Evolutionary conservation across 2,329 filamentous ascomycete genomes (phyloP), one percentile per base, ranked within the genome.

Genomic region (Periconia sp.): DNA sequence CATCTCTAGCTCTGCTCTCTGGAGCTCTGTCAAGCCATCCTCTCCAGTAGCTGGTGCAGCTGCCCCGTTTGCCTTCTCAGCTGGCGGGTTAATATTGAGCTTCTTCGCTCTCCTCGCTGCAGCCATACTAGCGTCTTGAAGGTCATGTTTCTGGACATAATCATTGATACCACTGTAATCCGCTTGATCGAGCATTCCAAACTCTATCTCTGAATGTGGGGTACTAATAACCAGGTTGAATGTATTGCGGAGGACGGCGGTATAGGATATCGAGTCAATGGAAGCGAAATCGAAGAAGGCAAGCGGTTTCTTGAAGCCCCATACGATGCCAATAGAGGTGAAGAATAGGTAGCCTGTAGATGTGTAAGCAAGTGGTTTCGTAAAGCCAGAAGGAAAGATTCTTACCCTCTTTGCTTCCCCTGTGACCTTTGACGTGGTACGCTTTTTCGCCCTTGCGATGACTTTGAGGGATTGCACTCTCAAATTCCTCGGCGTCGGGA

Each of bases 261-360:
- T 85, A 68, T 85, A 86, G 26, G 79, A 82, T 32, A 85, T 78
- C 16, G 78, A 79, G 37, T 80, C 79, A 44, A 86, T 75, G 24
- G 73, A 71, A 34, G 78, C 75, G 47, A 86, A 84, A 7, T 81
- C 75, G 59, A 85, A 84, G 69, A 82, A 85, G 7, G 79, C 64
- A 17, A 86, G 70, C 0, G 83, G 83, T 57, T 86, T 86, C 59
- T 85, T 85, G 73, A 84, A 86, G 28, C 79, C 83, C 58, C 81
- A 86, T 28, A 86, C 65, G 34, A 86, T 81, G 22, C 83, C 83
- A 7, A 74, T 78, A 15, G 78, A 74, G 9, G 85, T 75, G 62
- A 86, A 79, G 71, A 83, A 86, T 11, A 86, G 73, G 57, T 81
- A 86, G 26, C 83, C 82, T 83, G 45, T 8, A 1, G 7, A 4